A percentile compares a stretch with the other conserved stretches of the same genome.
These are phyloP conservation scores for Calocybe gambosa DNA, from an alignment of 1,284 basidiomycete species.

Conservation along the genomic window DNA sequence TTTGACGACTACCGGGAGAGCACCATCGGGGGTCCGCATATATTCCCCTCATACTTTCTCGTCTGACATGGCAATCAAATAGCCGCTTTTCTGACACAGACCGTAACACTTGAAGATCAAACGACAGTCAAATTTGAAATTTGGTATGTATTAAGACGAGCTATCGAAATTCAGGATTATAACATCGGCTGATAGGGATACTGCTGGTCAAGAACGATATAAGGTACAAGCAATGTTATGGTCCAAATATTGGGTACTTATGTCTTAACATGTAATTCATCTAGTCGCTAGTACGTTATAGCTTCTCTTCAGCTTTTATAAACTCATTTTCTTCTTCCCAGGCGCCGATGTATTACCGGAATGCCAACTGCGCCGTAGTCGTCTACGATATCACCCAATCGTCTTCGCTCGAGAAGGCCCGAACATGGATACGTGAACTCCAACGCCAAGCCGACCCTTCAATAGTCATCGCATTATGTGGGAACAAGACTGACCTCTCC, in stretches of 20 bases:
- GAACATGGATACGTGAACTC: constrained; percentile 94
- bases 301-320: constrained; percentile 7
- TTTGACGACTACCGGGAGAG: constrained; percentile 97
- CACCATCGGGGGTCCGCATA: constrained; percentile 68
- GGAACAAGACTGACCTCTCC: constrained; percentile 89
- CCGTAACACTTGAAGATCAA: constrained; percentile 84
- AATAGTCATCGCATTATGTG: constrained; percentile 93
- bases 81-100: constrained; percentile 97
- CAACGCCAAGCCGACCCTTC: constrained; percentile 97
- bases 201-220: constrained; percentile 90
- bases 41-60: constrained; percentile 3
- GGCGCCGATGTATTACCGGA: constrained; percentile 93
- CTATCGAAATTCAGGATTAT: not conserved
- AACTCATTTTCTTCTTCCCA: constrained; percentile 22
- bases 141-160: constrained; percentile 53
- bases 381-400: constrained; percentile 87
- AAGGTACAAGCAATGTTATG: constrained; percentile 48
- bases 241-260: constrained; percentile 13
- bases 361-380: constrained; percentile 83
- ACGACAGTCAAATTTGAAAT: constrained; percentile 97
- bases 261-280: not conserved
- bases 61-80: constrained; percentile 18
- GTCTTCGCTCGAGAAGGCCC: constrained; percentile 89
- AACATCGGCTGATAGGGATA: constrained; percentile 55
- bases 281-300: constrained; percentile 57